Evolutionary conservation across 2,329 filamentous ascomycete genomes (phyloP).

Genomic region (Phialemonium atrogriseum): DNA sequence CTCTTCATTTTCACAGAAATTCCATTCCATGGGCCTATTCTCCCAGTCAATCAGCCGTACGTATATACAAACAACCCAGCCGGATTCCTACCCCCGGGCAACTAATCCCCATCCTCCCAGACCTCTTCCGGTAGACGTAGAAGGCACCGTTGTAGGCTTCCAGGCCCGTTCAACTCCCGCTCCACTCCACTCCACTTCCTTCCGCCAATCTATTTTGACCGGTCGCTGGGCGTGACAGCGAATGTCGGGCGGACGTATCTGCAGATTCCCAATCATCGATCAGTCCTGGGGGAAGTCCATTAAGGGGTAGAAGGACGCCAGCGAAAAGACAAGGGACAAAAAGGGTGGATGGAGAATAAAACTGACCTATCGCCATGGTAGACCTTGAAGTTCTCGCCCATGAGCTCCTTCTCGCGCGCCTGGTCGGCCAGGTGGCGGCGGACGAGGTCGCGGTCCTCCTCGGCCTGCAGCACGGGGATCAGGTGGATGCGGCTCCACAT

Average conservation of each 20-base stretch:
- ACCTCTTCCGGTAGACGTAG: too few relatives aligned
- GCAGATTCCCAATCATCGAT: too few relatives aligned
- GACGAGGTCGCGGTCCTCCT: conserved; percentile 93
- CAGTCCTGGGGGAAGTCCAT: too few relatives aligned
- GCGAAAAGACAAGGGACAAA: background rate
- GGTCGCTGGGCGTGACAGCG: conserved; percentile 58
- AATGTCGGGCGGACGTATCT: conserved; percentile 80
- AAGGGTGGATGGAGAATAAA: too few relatives aligned
- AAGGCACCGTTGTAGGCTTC: too few relatives aligned
- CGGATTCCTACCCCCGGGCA: too few relatives aligned
- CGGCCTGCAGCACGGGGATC: conserved; percentile 87
- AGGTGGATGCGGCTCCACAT: conserved; percentile 97
- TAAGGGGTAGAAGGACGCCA: background rate
- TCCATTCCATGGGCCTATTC: too few relatives aligned
- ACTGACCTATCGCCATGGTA: conserved; percentile 84
- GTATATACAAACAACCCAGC: too few relatives aligned
- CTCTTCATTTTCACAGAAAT: too few relatives aligned
- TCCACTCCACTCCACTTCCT: background rate
- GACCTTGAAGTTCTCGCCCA: conserved; percentile 75
- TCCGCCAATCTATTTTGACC: conserved; percentile 41
- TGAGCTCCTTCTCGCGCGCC: conserved; percentile 80
- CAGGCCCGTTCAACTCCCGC: too few relatives aligned
- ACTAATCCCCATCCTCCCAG: too few relatives aligned
- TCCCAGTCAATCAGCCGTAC: too few relatives aligned
- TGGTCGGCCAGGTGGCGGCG: conserved; percentile 79